These are phyloP conservation scores for Eucalyptus decipiens DNA, from an alignment of 345 rosid species.

Conservation along the genomic window DNA sequence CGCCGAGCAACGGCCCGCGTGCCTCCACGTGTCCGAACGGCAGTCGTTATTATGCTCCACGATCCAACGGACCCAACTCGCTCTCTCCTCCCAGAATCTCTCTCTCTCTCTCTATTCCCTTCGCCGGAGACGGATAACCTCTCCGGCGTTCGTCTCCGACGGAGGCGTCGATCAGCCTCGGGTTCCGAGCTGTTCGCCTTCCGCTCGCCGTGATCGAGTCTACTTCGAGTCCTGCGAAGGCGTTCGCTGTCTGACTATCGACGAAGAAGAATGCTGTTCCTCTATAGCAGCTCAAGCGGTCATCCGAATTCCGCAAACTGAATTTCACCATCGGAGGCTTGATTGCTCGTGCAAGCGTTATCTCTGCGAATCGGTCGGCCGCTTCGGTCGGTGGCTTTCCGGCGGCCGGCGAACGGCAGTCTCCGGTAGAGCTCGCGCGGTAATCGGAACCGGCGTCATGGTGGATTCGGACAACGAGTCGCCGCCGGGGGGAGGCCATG, in stretches of 20 bases:
- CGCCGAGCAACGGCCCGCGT: slow-evolving; percentile 8
- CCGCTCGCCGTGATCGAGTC: neutral
- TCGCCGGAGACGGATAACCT: neutral
- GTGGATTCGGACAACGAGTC: slow-evolving; percentile 71
- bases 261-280: neutral
- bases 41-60: neutral
- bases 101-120: neutral
- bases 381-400: neutral
- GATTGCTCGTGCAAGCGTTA: neutral
- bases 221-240: neutral
- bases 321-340: neutral
- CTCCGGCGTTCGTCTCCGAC: neutral
- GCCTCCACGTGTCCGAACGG: slow-evolving; percentile 3
- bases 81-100: neutral
- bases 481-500: slow-evolving; percentile 22
- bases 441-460: slow-evolving; percentile 1
- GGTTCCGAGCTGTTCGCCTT: neutral
- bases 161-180: neutral
- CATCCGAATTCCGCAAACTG: neutral
- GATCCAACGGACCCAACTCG: slow-evolving; percentile 3
- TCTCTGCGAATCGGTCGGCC: neutral
- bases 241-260: neutral
- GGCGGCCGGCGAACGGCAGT: neutral
- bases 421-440: neutral
- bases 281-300: neutral